Evolutionary conservation across 768 basidiomycete genomes (phyloP).

Genomic region (Suillus lakei): DNA sequence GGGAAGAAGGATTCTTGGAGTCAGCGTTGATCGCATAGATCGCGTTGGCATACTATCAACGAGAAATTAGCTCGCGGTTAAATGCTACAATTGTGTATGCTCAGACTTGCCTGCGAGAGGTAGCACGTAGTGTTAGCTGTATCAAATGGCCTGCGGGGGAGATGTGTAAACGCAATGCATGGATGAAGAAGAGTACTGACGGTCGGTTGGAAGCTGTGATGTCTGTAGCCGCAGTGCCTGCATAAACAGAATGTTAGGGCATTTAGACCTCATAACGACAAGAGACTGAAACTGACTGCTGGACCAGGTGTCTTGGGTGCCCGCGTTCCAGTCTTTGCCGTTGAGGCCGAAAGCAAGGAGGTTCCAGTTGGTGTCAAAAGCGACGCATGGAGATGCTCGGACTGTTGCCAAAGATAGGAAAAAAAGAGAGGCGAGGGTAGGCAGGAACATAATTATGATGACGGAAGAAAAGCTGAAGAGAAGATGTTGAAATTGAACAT

Average conservation of each 20-base stretch:
- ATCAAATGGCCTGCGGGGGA: conserved; percentile 60
- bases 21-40: conserved; percentile 87
- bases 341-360: conserved; percentile 85
- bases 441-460: conserved; percentile 39
- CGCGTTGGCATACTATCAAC: conserved; percentile 74
- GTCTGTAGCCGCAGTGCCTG: conserved; percentile 52
- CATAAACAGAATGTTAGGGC: conserved; percentile 11
- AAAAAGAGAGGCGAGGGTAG: conserved; percentile 61
- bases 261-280: not conserved
- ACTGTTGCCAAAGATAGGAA: conserved; percentile 41
- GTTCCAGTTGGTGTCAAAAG: conserved; percentile 83
- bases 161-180: conserved; percentile 9
- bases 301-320: conserved; percentile 71
- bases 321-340: conserved; percentile 84
- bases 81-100: conserved; percentile 12
- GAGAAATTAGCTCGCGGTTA: conserved; percentile 11
- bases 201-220: conserved; percentile 79
- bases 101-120: conserved; percentile 58
- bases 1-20: conserved; percentile 61
- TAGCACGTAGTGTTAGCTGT: conserved; percentile 70
- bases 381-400: conserved; percentile 62
- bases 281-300: conserved; percentile 44
- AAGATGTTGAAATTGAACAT: conserved; percentile 4
- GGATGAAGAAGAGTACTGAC: conserved; percentile 41
- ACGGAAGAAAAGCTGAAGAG: conserved; percentile 2